Percentiles rank a stretch among this genome's conserved stretches.
These are phyloP conservation scores for Fusarium torreyae DNA, from an alignment of 2,329 filamentous ascomycete genomes.

Conservation along the genomic window DNA sequence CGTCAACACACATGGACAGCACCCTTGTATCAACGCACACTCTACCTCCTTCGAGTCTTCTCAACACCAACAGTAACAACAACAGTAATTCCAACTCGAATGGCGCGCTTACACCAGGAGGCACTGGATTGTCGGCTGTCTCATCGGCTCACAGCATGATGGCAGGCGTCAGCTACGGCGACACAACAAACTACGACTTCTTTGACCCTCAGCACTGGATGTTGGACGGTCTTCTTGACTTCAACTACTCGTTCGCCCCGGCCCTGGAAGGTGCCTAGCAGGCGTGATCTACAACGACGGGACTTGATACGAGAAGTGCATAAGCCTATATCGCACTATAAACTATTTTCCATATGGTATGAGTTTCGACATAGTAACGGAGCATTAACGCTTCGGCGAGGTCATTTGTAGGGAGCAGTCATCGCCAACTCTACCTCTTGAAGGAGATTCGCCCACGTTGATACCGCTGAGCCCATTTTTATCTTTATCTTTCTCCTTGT, in stretches of 20 bases:
- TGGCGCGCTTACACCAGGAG: constrained; percentile 67
- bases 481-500: constrained; percentile 10
- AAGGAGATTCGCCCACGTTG: constrained; percentile 10
- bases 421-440: not conserved
- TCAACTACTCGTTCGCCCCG: constrained; percentile 77
- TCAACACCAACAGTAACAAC: constrained; percentile 50
- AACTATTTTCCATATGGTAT: constrained; percentile 16
- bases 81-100: constrained; percentile 54
- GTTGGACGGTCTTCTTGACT: constrained; percentile 86
- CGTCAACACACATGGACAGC: constrained; percentile 75
- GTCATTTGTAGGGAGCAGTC: constrained; percentile 10
- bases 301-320: constrained; percentile 8
- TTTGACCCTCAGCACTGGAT: constrained; percentile 97
- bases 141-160: constrained; percentile 62
- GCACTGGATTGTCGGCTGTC: constrained; percentile 60
- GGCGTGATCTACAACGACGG: constrained; percentile 9
- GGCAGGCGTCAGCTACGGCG: constrained; percentile 70
- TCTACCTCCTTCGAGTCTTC: constrained; percentile 61
- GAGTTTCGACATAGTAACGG: constrained; percentile 21
- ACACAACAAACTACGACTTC: constrained; percentile 84
- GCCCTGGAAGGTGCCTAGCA: constrained; percentile 67
- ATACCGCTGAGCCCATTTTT: constrained; percentile 4
- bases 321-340: not conserved
- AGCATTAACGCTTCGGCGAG: constrained; percentile 10
- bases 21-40: constrained; percentile 66